A percentile compares a stretch with the other conserved stretches of the same genome.
phyloP scores from a whole-genome alignment of 805 yeast genomes.

The Teunomyces lycoperdinae region DNA sequence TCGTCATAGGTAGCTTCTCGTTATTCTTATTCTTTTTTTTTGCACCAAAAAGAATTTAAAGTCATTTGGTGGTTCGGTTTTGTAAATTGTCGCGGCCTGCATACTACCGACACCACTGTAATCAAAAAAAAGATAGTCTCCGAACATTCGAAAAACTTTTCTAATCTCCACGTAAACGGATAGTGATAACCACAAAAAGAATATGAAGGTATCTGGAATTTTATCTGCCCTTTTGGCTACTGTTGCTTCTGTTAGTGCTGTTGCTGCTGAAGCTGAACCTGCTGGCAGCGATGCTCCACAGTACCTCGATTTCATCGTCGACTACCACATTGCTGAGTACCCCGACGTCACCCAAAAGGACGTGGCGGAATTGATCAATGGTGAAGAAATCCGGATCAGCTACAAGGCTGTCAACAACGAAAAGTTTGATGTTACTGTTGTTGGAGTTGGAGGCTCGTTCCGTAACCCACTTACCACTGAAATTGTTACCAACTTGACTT shows the following conservation, averaged over 20 bases:
- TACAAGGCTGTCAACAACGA: constrained; percentile 57
- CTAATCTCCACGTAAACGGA: background rate
- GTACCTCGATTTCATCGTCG: constrained; percentile 42
- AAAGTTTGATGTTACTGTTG: constrained; percentile 47
- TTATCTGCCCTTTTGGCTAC: constrained; percentile 6
- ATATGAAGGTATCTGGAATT: constrained; percentile 7
- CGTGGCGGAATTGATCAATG: constrained; percentile 44
- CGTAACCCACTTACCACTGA: constrained; percentile 53
- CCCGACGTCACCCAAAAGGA: constrained; percentile 38
- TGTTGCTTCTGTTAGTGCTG: constrained; percentile 9
- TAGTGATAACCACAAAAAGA: background rate
- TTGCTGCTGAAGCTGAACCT: constrained; percentile 9
- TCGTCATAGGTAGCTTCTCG: background rate
- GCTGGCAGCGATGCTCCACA: constrained; percentile 6
- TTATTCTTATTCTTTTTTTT: too few relatives aligned
- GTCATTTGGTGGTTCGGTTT: background rate
- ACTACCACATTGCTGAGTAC: constrained; percentile 47
- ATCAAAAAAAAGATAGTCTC: background rate
- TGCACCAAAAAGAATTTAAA: background rate
- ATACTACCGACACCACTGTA: too few relatives aligned
- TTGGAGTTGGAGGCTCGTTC: constrained; percentile 70
- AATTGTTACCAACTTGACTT: constrained; percentile 58
- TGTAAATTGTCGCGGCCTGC: too few relatives aligned
- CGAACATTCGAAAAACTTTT: constrained; percentile 1
- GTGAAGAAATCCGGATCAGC: constrained; percentile 50